A percentile compares a stretch with the other conserved stretches of the same genome.
phyloP scores from a whole-genome alignment of 768 basidiomycete genomes.

The Chalciporus sphaerocephalus region DNA sequence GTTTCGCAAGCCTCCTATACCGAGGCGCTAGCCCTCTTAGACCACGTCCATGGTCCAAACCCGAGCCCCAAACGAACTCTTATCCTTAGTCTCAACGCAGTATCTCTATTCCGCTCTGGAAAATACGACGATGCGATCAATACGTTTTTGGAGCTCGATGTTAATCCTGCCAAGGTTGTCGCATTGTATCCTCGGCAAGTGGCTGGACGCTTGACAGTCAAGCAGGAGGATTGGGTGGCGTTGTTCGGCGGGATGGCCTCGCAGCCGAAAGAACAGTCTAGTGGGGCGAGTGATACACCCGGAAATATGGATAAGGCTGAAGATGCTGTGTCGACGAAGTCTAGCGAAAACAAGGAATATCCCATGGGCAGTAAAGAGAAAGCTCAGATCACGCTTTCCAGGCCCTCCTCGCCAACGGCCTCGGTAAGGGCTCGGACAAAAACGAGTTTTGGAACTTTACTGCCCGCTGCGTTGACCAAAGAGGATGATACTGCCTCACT shows the following conservation, averaged over 20 bases:
- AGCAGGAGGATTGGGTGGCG: conserved; percentile 69
- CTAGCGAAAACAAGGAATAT: conserved; percentile 23
- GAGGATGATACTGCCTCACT: conserved; percentile 66
- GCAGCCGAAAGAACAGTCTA: conserved; percentile 9
- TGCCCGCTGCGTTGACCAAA: conserved; percentile 33
- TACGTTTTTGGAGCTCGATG: conserved; percentile 79
- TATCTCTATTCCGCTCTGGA: conserved; percentile 65
- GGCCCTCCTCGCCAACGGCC: conserved; percentile 34
- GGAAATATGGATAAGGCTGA: conserved; percentile 13
- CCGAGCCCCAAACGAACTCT: conserved; percentile 40
- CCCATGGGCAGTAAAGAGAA: conserved; percentile 23
- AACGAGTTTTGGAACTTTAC: conserved; percentile 51
- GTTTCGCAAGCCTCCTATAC: conserved; percentile 62
- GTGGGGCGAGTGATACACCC: background rate
- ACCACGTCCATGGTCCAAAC: conserved; percentile 31
- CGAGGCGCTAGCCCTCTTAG: conserved; percentile 77
- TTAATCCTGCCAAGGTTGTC: conserved; percentile 92
- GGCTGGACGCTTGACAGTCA: conserved; percentile 70
- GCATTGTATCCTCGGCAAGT: conserved; percentile 82
- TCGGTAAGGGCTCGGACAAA: conserved; percentile 51
- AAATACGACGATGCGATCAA: conserved; percentile 80
- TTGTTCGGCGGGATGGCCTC: conserved; percentile 73
- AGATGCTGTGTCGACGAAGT: conserved; percentile 24
- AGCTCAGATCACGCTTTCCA: conserved; percentile 15
- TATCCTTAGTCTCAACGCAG: conserved; percentile 72